Conservation (phyloP, 257 asterid genomes). For the Nicotiana attenuata region DNA sequence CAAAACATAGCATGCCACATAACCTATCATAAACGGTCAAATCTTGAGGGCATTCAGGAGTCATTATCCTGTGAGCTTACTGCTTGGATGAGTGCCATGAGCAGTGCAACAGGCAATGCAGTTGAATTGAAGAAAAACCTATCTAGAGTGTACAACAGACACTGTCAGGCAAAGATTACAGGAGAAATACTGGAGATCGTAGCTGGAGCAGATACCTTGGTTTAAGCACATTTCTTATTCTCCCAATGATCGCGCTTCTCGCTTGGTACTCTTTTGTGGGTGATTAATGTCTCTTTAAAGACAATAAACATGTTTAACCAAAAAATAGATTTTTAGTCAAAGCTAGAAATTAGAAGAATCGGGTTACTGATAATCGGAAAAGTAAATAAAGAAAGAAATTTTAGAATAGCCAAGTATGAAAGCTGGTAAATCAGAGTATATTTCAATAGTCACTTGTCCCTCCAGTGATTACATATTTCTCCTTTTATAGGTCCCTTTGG, state of each 20-base stretch:
- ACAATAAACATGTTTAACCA: no score
- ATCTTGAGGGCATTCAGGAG: conserved; percentile 74
- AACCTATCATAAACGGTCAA: conserved; percentile 53
- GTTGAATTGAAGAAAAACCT: conserved; percentile 53
- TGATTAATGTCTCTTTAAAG: no score
- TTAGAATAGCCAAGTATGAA: no score
- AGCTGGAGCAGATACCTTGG: conserved; percentile 68
- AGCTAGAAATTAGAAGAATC: no score
- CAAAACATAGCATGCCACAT: no score
- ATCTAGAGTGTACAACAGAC: conserved; percentile 58
- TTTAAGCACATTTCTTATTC: conserved; percentile 13
- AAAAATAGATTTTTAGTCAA: no score
- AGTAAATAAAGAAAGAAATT: no score
- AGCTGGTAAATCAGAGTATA: no score
- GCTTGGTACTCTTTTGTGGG: conserved; percentile 18
- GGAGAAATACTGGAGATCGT: conserved; percentile 93
- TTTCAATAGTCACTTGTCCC: no score
- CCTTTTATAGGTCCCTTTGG: no score
- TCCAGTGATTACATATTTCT: no score
- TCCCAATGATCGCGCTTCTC: conserved; percentile 17
- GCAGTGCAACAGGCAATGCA: conserved; percentile 74
- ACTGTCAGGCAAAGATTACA: conserved; percentile 83
- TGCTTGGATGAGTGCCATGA: conserved; percentile 90
- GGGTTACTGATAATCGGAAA: no score
- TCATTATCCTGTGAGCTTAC: conserved; percentile 81